Conservation (phyloP, 1,139 yeast species). For the Debaryomycetaceae sp. region DNA sequence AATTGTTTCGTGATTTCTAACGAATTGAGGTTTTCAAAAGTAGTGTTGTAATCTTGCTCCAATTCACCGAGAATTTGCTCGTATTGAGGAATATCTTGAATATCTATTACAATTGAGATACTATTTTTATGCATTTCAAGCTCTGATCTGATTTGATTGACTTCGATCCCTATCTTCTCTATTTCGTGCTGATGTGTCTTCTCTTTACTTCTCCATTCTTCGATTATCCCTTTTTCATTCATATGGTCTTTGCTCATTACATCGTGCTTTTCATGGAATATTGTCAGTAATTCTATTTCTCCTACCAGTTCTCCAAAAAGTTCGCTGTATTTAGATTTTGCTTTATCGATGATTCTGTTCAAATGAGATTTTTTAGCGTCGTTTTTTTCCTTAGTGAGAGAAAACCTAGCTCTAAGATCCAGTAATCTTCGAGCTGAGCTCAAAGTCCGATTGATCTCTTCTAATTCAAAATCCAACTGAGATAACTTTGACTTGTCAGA, state of each 20-base stretch:
- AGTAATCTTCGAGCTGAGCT: constrained; percentile 54
- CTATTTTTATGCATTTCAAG: constrained; percentile 14
- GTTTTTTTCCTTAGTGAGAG: constrained; percentile 38
- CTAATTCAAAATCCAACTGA: constrained; percentile 51
- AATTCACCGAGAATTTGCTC: constrained; percentile 49
- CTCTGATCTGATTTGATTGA: constrained; percentile 14
- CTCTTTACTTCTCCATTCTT: constrained; percentile 5
- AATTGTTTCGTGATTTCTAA: constrained; percentile 64
- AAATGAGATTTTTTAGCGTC: constrained; percentile 22
- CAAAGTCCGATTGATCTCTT: constrained; percentile 50
- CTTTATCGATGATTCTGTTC: constrained; percentile 7
- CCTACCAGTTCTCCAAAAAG: constrained; percentile 20
- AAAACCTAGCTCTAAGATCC: constrained; percentile 52
- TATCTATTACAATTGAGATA: constrained; percentile 31
- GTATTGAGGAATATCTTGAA: constrained; percentile 49
- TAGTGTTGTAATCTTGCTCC: constrained; percentile 57
- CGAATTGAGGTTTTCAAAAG: constrained; percentile 61
- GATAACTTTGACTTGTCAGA: constrained; percentile 36
- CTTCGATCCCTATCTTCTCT: constrained; percentile 10
- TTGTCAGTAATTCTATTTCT: constrained; percentile 15
- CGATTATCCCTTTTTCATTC: constrained; percentile 1
- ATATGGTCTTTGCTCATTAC: background rate
- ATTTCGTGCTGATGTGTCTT: constrained; percentile 14
- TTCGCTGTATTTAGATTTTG: constrained; percentile 11
- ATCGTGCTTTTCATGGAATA: background rate